These are phyloP conservation scores for Ophiostoma himal-ulmi DNA, from an alignment of 2,329 filamentous ascomycete genomes.

Conservation along the genomic window DNA sequence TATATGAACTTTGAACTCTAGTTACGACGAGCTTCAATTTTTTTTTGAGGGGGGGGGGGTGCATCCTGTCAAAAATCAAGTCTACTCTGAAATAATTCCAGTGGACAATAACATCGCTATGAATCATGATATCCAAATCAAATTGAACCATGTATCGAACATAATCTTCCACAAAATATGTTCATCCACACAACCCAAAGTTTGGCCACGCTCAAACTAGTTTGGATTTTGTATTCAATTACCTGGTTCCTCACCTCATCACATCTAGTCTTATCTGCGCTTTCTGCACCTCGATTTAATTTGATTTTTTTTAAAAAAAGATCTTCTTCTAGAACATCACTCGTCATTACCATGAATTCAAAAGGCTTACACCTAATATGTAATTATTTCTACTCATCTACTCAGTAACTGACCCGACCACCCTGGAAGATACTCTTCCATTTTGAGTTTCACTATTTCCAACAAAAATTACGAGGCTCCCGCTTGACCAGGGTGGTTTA, in stretches of 20 bases:
- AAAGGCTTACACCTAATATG: neutral
- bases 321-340: neutral
- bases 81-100: too few species aligned
- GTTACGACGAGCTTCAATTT: too few species aligned
- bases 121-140: too few species aligned
- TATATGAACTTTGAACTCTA: neutral
- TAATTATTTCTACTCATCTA: neutral
- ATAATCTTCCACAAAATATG: neutral
- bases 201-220: neutral
- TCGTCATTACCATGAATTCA: neutral
- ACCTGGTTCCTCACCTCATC: constrained; percentile 6
- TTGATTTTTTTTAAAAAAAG: neutral
- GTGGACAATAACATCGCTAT: too few species aligned
- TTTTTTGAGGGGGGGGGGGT: too few species aligned
- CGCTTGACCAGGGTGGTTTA: constrained; percentile 9
- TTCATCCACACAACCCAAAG: neutral
- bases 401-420: constrained; percentile 1
- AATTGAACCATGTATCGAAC: neutral
- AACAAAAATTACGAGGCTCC: constrained; percentile 6
- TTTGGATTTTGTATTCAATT: neutral
- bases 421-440: neutral
- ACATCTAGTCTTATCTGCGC: neutral
- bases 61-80: too few species aligned
- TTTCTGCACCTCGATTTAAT: neutral
- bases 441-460: neutral